Base-by-base conservation (phyloP, 2,329 filamentous ascomycete genomes). In the Fusarium lateritium region DNA sequence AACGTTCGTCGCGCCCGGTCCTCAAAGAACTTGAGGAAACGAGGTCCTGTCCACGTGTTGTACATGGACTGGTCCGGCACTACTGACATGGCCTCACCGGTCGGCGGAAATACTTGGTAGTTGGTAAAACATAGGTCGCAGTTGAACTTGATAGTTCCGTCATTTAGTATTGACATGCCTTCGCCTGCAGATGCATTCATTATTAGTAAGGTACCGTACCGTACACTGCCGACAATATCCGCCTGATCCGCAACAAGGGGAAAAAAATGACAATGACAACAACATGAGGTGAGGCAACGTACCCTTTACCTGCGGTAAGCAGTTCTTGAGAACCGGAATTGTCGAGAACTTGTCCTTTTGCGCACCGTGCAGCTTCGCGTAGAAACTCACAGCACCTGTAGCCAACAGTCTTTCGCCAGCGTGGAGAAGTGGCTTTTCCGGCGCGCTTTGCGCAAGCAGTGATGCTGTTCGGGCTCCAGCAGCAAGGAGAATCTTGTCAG, bases 51-150 rank as follows among this genome's bases (percentile, higher is more conserved):
- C 76, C 79, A 79, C 36, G 78, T 75, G 66, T 80, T 79, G 71
- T 88, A 86, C 65, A 80, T 76, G 19, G 72, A 74, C 10, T 76
- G 73, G 19, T 79, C 71, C 3, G 84, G 84, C 1, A 86, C 86
- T 2, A 84, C 77, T 1, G 87, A 88, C 69, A 90, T 86, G 49
- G 75, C 77, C 62, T 84, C 81, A 3, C 85, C 85, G 3, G 83
- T 84, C 3, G 77, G 55, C 1, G 84, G 82, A 64, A 82, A 81
- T 0, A 77, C 78, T 24, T 82, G 74, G 8, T 82, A 85, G 72
- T 89, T 89, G 40, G 83, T 86, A 72, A 90, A 86, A 56, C 86
- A 88, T 21, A 84, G 82, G 50, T 88, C 82, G 71, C 87, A 88
- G 61, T 88, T 89, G 78, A 89, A 88, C 75, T 91, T 91, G 61